Base-by-base conservation (phyloP, 2,329 filamentous ascomycete species). In the Madurella fahalii region DNA sequence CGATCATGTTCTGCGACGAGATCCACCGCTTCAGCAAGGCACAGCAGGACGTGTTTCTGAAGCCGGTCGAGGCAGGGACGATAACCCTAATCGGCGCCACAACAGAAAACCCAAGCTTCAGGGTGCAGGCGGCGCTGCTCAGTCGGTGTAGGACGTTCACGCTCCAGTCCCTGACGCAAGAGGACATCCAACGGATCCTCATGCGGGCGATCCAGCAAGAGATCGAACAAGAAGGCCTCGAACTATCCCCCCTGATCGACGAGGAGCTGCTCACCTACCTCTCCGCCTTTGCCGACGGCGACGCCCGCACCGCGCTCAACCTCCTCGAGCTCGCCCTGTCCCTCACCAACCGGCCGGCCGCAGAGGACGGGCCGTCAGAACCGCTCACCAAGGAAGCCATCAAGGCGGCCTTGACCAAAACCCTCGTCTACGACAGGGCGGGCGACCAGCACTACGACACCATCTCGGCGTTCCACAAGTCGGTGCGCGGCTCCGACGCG, bases 391-490 rank as follows among this genome's bases (percentile, higher is more conserved):
- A 86, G 58, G 84, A 87, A 5, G 82, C 84, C 55, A 83, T 99
- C 67, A 96, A 96, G 68, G 77, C 84, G 1, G 82, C 88, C 2
- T 78, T 99, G 9, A 97, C 93, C 2, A 92, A 92, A 68, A 97
- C 93, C 0, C 77, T 97, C 1, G 91, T 97, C 13, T 97, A 97
- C 72, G 94, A 99, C 71, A 85, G 94, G 52, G 89, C 89, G 0
- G 93, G 94, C 50, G 94, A 99, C 71, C 90, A 96, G 69, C 94
- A 97, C 73, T 99, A 97, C 74, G 93, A 99, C 68, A 94, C 89
- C 50, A 97, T 99, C 65, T 95, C 90, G 1, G 94, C 94, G 31
- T 94, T 97, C 64, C 94, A 97, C 79, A 99, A 99, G 67, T 91
- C 91, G 2, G 86, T 97, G 9, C 87, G 94, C 44, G 94, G 94